Evolutionary conservation across 768 basidiomycete species (phyloP), one percentile per base, ranked within the genome.

Genomic region (Podaxis pistillaris): DNA sequence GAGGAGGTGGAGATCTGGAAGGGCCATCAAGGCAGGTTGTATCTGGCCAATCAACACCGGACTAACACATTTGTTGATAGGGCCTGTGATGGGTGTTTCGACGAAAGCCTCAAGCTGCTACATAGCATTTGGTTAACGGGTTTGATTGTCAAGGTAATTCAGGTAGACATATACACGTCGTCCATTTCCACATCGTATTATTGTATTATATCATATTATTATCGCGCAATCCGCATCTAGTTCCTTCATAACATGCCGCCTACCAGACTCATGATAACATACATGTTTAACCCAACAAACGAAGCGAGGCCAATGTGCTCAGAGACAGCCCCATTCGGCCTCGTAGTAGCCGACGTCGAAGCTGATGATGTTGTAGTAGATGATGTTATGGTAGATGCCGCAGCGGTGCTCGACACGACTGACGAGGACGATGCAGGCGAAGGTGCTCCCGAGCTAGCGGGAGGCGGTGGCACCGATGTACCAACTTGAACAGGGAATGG

Each of bases 1-100:
- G 68, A 86, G 85, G 68, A 72, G 70, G 58, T 69, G 76, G 66
- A 57, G 65, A 0, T 66, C 75, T 13, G 74, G 70, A 55, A 66
- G 67, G n/a, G 75, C 75, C 28, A 70, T 75, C 28, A 76, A 79
- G 77, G 82, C 82, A 26, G 22, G 60, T 28, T 26, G 17, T 17
- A 19, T 40, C 19, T 8, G 8, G 7, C 19, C 2, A 15, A 50
- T 13, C 22, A 24, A 24, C 12, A 12, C 8, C 15, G 3, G 15
- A 4, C 49, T 26, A 24, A 49, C 13, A 12, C 3, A 15, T 26
- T 38, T 19, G 9, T 63, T 22, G 8, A 30, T 50, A 40, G 36
- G 38, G n/a, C 38, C 5, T 37, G 36, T 40, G 19, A 22, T 50
- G 12, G 24, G 49, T 50, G 24, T 24, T 4, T 50, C 13, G 24